These are phyloP conservation scores for Penicillium expansum DNA, from an alignment of 2,329 filamentous ascomycete species.

Conservation along the genomic window DNA sequence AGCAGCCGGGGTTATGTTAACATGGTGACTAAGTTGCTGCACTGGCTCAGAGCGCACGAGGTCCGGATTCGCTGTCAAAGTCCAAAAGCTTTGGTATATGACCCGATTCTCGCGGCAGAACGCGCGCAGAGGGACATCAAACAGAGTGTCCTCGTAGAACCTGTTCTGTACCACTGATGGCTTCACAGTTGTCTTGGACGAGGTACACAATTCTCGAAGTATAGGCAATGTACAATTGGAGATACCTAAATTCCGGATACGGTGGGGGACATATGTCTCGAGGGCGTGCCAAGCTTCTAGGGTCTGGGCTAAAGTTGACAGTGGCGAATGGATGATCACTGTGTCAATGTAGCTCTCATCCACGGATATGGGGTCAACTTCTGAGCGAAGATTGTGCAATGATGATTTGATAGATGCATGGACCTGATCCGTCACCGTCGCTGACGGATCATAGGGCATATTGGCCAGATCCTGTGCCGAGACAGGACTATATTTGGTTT, in stretches of 20 bases:
- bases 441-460: constrained; percentile 61
- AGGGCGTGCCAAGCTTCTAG: constrained; percentile 65
- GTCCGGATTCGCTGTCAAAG: constrained; percentile 57
- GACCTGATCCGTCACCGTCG: constrained; percentile 63
- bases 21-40: constrained; percentile 46
- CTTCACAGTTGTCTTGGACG: constrained; percentile 46
- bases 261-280: constrained; percentile 63
- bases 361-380: constrained; percentile 22
- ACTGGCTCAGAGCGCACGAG: constrained; percentile 52
- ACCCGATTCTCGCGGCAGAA: constrained; percentile 55
- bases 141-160: constrained; percentile 60
- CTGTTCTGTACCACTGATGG: constrained; percentile 72
- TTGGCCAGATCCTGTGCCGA: constrained; percentile 59
- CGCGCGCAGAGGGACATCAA: constrained; percentile 59
- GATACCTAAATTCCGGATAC: constrained; percentile 67
- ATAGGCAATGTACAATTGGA: constrained; percentile 66
- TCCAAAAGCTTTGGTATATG: constrained; percentile 61
- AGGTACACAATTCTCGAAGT: constrained; percentile 52
- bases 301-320: constrained; percentile 52
- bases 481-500: constrained; percentile 77
- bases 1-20: constrained; percentile 44
- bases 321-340: constrained; percentile 58
- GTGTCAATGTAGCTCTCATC: constrained; percentile 56
- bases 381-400: constrained; percentile 56
- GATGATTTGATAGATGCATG: constrained; percentile 66